Evolutionary conservation across 2,329 filamentous ascomycete species (phyloP), one percentile per base, ranked within the genome.

Genomic region (Aspergillus ustus): DNA sequence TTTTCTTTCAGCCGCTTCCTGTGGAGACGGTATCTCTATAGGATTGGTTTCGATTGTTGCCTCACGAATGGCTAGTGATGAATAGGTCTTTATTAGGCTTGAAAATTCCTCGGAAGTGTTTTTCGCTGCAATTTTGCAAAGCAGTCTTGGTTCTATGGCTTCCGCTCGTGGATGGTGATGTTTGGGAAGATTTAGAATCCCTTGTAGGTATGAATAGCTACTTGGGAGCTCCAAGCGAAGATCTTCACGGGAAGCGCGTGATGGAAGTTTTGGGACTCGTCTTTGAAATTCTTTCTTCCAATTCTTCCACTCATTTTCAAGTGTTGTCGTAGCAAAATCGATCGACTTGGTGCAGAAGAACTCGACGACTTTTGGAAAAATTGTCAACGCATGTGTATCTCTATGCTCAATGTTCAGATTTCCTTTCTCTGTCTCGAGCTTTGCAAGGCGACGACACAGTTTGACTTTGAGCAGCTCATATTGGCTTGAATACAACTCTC

Each of bases 391-490:
- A 52, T 77, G 77, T 4, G 64, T 54, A 15, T 45, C 29, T 29
- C 17, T 31, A 29, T 37, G 11, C n/a, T n/a, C 37, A 3, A 9
- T 7, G 28, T 15, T 44, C 20, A 57, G 9, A 13, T 19, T 5
- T 13, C 56, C 54, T 17, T 69, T 73, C 51, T 83, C 80, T 0
- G 70, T 67, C 34, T 87, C 82, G 0, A 89, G 67, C 68, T 90
- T 90, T 0, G 81, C 82, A 15, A 89, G 78, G 0, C 87, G 83
- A 22, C 84, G 80, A 63, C 81, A 82, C 0, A 89, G 72, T 68
- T 89, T 90, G 34, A 81, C 73, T 52, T 78, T 80, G 5, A 88
- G 66, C 17, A 77, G 68, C 2, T 75, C 69, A 2, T 77, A 64
- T 3, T 73, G 60, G 9, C 85, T 81, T 0, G 75, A 69, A 37